A percentile compares a stretch with the other conserved stretches of the same genome.
Evolutionary conservation across 1,139 yeast genomes (phyloP).

Genomic region (Suhomyces chickasaworum): DNA sequence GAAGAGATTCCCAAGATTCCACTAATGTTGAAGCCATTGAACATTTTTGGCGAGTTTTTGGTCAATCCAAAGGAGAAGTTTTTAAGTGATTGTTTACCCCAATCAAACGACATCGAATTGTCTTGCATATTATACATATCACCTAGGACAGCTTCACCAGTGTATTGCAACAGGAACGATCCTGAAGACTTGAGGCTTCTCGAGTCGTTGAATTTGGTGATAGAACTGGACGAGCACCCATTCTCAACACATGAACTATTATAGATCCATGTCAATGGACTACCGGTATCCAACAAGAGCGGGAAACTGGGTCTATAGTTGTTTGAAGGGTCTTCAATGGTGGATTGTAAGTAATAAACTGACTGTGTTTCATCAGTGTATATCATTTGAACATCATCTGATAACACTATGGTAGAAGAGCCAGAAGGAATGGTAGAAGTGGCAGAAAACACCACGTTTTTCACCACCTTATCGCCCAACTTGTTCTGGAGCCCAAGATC

Average conservation of each 20-base stretch:
- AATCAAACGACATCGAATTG: slow-evolving; percentile 15
- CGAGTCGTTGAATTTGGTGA: slow-evolving; percentile 26
- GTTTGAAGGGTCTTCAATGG: slow-evolving; percentile 18
- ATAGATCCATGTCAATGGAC: slow-evolving; percentile 66
- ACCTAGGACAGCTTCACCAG: slow-evolving; percentile 60
- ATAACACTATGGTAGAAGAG: slow-evolving; percentile 25
- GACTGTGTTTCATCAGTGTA: slow-evolving; percentile 31
- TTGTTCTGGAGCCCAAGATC: slow-evolving; percentile 3
- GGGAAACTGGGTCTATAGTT: slow-evolving; percentile 39
- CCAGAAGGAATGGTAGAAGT: slow-evolving; percentile 9
- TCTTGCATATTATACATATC: slow-evolving; percentile 28
- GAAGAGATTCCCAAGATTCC: slow-evolving; percentile 63
- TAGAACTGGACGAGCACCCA: slow-evolving; percentile 39
- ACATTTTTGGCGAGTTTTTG: slow-evolving; percentile 52
- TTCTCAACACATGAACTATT: slow-evolving; percentile 50
- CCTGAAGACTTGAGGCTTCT: slow-evolving; percentile 16
- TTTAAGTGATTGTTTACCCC: slow-evolving; percentile 22
- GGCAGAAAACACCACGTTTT: not conserved
- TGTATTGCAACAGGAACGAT: slow-evolving; percentile 51
- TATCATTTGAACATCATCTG: slow-evolving; percentile 26
- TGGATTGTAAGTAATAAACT: slow-evolving; percentile 28
- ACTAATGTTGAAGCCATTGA: slow-evolving; percentile 54
- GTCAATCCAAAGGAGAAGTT: slow-evolving; percentile 59
- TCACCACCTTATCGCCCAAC: not conserved
- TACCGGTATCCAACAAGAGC: slow-evolving; percentile 65